Evolutionary conservation across 345 rosid species (phyloP), one percentile per base, ranked within the genome.

Genomic region (Rhodamnia rubescens): DNA sequence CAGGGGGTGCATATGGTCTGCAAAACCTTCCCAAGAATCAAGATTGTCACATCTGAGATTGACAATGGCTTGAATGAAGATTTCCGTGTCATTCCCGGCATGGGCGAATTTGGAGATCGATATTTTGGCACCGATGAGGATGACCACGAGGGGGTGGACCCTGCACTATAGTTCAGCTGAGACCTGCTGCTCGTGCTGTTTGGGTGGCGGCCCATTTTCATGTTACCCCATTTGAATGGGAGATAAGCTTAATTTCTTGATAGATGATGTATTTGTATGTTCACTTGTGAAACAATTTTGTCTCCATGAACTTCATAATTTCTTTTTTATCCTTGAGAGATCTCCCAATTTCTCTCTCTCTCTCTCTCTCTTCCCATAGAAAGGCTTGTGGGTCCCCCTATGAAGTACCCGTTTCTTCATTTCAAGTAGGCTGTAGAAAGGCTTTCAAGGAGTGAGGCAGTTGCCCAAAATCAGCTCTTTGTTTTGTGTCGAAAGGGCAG

Each of bases 31-130:
- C 99, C 98, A 74, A 93, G 98, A 87, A 82, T 97, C 83, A 95
- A 97, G 96, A 95, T 95, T 53, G 98, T 95, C 88, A 97, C 99
- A n/a, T 97, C 99, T 44, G 98, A 97, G 94, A 95, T 97, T 26
- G 99, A 97, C 58, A 91, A 84, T n/a, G 98, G 98, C 16, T 87
- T 97, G 91, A 97, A 95, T 36, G 91, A 94, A 88, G 99, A 95
- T 90, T 97, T 92, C 89, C 98, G 99, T 36, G 98, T 97, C 49
- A 89, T 97, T 81, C 99, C 99, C 8, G 99, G 99, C 49, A 95
- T 95, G 98, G 99, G 99, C 8, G 99, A 97, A 90, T 95, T 97
- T 83, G 99, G 99, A 85, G 98, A 97, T 91, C 90, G 98, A 89
- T 97, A 97, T 88, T 97, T 97, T 82, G 99, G 99, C 53, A 96